phyloP scores from a whole-genome alignment of 495 filamentous ascomycete species.

The Oidiodendron maius region DNA sequence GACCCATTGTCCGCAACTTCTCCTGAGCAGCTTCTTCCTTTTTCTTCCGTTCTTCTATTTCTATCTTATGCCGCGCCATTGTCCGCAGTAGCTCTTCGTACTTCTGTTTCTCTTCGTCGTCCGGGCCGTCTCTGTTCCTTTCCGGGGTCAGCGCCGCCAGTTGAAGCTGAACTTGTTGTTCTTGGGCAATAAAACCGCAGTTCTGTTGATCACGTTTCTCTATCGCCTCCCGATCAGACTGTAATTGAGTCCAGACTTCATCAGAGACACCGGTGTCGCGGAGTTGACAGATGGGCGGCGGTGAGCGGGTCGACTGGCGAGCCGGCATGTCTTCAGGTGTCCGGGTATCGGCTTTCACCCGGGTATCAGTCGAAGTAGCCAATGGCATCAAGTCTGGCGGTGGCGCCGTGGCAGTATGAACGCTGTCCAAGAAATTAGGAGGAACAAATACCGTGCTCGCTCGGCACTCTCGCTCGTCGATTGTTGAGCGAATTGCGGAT shows the following conservation, averaged over 20 bases:
- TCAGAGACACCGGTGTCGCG: conserved; percentile 56
- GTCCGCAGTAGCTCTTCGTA: conserved; percentile 18
- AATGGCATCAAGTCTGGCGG: neutral
- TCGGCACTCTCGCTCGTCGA: conserved; percentile 33
- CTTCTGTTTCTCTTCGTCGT: conserved; percentile 3
- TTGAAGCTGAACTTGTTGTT: conserved; percentile 21
- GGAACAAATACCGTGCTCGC: neutral
- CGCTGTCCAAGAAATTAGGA: neutral
- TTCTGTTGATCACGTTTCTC: too few relatives aligned
- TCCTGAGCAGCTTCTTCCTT: conserved; percentile 36
- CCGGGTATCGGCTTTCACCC: neutral
- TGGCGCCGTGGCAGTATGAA: neutral
- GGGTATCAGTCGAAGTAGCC: neutral
- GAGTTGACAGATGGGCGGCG: conserved; percentile 2
- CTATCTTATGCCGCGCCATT: conserved; percentile 31
- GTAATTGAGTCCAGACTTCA: conserved; percentile 54
- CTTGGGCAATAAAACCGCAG: conserved; percentile 16
- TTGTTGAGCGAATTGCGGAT: conserved; percentile 34
- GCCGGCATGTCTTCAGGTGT: neutral
- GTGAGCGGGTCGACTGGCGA: neutral
- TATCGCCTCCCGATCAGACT: conserved; percentile 34
- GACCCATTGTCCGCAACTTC: conserved; percentile 42
- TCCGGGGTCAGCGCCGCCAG: conserved; percentile 11
- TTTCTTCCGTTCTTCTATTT: conserved; percentile 23
- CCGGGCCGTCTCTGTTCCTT: too few relatives aligned